Conservation (phyloP, 306 rosid genomes). For the Styphnolobium japonicum region DNA sequence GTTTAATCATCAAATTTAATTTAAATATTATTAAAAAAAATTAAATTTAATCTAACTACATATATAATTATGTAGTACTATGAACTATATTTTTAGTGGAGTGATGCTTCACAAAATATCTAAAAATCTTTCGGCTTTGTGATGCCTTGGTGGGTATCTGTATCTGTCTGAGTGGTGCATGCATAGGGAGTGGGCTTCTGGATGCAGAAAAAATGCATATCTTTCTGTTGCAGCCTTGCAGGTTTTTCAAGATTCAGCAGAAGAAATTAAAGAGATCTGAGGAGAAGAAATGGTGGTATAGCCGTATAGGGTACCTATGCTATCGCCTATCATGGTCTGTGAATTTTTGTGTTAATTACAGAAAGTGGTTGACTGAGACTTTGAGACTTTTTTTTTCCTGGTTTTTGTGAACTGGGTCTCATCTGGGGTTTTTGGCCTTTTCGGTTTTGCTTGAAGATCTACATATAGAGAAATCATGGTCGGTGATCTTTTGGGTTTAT, state of each 20-base stretch:
- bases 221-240: conserved; percentile 47
- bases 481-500: neutral
- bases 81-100: no score
- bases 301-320: conserved; percentile 23
- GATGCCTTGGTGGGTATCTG: conserved; percentile 1
- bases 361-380: conserved; percentile 32
- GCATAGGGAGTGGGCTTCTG: no score
- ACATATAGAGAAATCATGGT: neutral
- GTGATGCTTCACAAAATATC: no score
- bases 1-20: no score
- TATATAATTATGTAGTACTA: no score
- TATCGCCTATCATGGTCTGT: conserved; percentile 42
- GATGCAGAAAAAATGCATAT: conserved; percentile 9
- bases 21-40: no score
- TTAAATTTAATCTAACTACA: no score
- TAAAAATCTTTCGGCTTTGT: no score
- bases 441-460: conserved; percentile 23
- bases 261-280: conserved; percentile 9
- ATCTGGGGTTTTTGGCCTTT: neutral
- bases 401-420: conserved; percentile 15
- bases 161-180: neutral
- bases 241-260: conserved; percentile 35
- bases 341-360: conserved; percentile 14
- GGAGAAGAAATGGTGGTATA: neutral
- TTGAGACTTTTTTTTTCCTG: neutral